phyloP scores from a whole-genome alignment of 2,329 filamentous ascomycete genomes.

The Rhynchosporium agropyri region DNA sequence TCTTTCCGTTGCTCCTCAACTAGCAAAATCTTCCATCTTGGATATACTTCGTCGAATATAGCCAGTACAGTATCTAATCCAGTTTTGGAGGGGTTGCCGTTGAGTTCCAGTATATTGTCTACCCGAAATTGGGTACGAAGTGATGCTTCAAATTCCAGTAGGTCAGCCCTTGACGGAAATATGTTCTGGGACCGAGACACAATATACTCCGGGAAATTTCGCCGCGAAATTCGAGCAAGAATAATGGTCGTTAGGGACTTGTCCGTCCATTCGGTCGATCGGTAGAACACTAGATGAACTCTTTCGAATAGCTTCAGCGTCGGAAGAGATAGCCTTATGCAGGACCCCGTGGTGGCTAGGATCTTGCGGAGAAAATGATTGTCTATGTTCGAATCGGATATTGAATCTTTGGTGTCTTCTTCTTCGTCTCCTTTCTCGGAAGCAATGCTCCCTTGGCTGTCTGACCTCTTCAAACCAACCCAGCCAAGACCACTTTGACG shows the following conservation, averaged over 20 bases:
- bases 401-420: slow-evolving; percentile 44
- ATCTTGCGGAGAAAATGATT: slow-evolving; percentile 78
- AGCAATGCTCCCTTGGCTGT: slow-evolving; percentile 47
- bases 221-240: slow-evolving; percentile 81
- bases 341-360: slow-evolving; percentile 74
- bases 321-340: slow-evolving; percentile 74
- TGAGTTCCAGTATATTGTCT: slow-evolving; percentile 80
- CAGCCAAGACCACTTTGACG: slow-evolving; percentile 77
- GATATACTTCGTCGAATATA: slow-evolving; percentile 74
- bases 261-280: slow-evolving; percentile 95
- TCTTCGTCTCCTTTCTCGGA: slow-evolving; percentile 54
- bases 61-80: slow-evolving; percentile 69
- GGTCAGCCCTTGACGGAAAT: slow-evolving; percentile 71
- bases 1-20: slow-evolving; percentile 78
- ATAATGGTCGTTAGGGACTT: slow-evolving; percentile 96
- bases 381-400: slow-evolving; percentile 60
- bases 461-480: slow-evolving; percentile 61
- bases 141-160: slow-evolving; percentile 89
- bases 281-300: slow-evolving; percentile 93
- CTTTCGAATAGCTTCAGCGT: slow-evolving; percentile 85
- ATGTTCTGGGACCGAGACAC: slow-evolving; percentile 90
- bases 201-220: slow-evolving; percentile 88
- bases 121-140: slow-evolving; percentile 80
- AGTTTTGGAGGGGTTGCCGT: slow-evolving; percentile 66
- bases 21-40: slow-evolving; percentile 77